Conservation (phyloP, 1,139 yeast species). For the Suhomyces kunorum region DNA sequence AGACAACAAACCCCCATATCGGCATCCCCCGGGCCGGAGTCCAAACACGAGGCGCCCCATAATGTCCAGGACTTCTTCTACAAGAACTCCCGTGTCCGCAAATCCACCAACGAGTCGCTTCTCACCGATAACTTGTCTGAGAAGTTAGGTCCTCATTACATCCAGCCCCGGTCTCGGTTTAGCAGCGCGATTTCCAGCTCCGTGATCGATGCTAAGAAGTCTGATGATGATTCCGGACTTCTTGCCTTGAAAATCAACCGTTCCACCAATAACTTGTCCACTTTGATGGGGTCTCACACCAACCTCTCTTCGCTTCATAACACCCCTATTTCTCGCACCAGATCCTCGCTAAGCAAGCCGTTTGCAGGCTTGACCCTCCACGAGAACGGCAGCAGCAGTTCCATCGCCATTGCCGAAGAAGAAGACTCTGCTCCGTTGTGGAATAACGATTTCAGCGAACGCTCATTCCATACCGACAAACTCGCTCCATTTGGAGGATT, state of each 20-base stretch:
- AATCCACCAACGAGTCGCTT: conserved; percentile 15
- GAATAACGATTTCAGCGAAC: conserved; percentile 28
- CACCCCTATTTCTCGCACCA: conserved; percentile 14
- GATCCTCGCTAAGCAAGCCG: conserved; percentile 24
- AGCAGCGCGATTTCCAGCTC: conserved; percentile 28
- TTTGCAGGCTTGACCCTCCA: conserved; percentile 27
- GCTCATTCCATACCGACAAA: conserved; percentile 29
- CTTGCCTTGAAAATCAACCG: conserved; percentile 47
- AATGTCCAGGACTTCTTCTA: conserved; percentile 36
- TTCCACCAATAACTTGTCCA: conserved; percentile 31
- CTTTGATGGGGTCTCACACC: conserved; percentile 18
- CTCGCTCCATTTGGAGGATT: conserved; percentile 80
- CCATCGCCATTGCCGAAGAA: conserved; percentile 36
- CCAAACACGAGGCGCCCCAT: not conserved
- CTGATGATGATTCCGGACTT: conserved; percentile 34
- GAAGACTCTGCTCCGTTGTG: conserved; percentile 16
- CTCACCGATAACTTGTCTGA: conserved; percentile 22
- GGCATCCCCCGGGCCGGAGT: conserved; percentile 12
- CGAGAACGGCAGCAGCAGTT: conserved; percentile 32
- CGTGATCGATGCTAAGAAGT: conserved; percentile 41
- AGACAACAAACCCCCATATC: conserved; percentile 15
- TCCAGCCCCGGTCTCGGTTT: conserved; percentile 49
- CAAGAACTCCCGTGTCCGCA: conserved; percentile 20
- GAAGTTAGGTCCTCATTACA: conserved; percentile 35
- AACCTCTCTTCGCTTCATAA: conserved; percentile 17